Evolutionary conservation across 345 rosid genomes (phyloP).

Genomic region (Xanthoceras sorbifolium): DNA sequence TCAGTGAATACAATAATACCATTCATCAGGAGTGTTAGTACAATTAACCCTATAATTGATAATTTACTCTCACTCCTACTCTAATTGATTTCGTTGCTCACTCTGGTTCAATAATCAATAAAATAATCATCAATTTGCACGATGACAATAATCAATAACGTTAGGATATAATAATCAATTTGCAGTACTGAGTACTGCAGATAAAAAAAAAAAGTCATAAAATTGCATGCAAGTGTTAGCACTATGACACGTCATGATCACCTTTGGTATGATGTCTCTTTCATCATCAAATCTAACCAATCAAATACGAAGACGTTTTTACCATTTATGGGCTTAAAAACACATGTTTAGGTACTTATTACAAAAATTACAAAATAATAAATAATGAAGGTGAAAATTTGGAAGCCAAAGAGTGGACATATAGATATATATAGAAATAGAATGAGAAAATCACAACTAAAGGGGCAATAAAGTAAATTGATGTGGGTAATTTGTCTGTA

Average conservation of each 20-base stretch:
- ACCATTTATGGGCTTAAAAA: not conserved
- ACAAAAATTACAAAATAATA: not conserved
- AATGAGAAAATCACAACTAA: not conserved
- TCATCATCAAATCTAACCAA: not conserved
- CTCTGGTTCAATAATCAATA: too few species aligned
- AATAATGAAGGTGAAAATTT: not conserved
- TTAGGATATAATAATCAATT: too few species aligned
- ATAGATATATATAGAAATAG: not conserved
- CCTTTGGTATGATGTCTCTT: not conserved
- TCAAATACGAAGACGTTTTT: not conserved
- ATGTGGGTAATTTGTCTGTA: not conserved
- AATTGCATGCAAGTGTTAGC: not conserved
- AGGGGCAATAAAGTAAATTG: slow-evolving; percentile 14
- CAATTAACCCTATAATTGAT: too few species aligned
- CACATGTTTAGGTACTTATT: not conserved
- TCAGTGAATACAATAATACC: too few species aligned
- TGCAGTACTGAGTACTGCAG: not conserved
- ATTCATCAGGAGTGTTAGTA: too few species aligned
- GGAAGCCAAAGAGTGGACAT: not conserved
- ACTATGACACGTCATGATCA: not conserved
- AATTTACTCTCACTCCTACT: too few species aligned
- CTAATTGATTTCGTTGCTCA: too few species aligned
- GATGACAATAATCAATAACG: too few species aligned
- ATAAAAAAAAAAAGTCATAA: not conserved
- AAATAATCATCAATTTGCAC: too few species aligned